phyloP scores from a whole-genome alignment of 1,284 basidiomycete species.

The Omphalotus olearius region DNA sequence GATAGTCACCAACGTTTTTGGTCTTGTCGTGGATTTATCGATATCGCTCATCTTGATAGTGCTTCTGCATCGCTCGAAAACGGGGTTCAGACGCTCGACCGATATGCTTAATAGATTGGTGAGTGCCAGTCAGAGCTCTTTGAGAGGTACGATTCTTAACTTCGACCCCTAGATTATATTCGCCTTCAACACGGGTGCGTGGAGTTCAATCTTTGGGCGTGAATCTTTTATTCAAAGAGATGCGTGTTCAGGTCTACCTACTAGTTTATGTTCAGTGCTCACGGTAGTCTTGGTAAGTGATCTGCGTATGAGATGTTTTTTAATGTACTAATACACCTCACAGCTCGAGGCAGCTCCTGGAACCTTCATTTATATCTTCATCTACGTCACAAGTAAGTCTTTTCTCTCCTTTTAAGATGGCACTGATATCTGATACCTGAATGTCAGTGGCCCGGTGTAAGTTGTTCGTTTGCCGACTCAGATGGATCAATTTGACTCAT shows the following conservation, averaged over 20 bases:
- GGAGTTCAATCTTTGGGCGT: background rate
- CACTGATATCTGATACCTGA: background rate
- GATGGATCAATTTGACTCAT: background rate
- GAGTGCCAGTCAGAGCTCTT: background rate
- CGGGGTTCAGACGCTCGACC: slow-evolving; percentile 13
- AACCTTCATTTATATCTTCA: slow-evolving; percentile 14
- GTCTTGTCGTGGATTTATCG: slow-evolving; percentile 4
- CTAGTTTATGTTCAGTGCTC: slow-evolving; percentile 10
- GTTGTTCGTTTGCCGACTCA: background rate
- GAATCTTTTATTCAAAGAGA: background rate
- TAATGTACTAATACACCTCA: background rate
- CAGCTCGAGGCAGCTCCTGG: slow-evolving; percentile 9
- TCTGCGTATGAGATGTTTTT: background rate
- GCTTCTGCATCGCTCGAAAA: slow-evolving; percentile 13
- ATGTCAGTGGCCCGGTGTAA: slow-evolving; percentile 6
- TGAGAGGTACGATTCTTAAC: background rate
- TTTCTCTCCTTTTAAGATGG: background rate
- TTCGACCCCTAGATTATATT: slow-evolving; percentile 13
- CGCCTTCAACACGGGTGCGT: slow-evolving; percentile 13
- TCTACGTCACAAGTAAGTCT: slow-evolving; percentile 8
- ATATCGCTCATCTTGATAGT: slow-evolving; percentile 13
- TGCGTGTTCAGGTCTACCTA: slow-evolving; percentile 5
- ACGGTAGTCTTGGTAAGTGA: slow-evolving; percentile 9
- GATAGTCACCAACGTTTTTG: slow-evolving; percentile 7
- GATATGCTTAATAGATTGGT: slow-evolving; percentile 16